phyloP scores from a whole-genome alignment of 2,329 filamentous ascomycete species.

The Chaetothyriales sp. region DNA sequence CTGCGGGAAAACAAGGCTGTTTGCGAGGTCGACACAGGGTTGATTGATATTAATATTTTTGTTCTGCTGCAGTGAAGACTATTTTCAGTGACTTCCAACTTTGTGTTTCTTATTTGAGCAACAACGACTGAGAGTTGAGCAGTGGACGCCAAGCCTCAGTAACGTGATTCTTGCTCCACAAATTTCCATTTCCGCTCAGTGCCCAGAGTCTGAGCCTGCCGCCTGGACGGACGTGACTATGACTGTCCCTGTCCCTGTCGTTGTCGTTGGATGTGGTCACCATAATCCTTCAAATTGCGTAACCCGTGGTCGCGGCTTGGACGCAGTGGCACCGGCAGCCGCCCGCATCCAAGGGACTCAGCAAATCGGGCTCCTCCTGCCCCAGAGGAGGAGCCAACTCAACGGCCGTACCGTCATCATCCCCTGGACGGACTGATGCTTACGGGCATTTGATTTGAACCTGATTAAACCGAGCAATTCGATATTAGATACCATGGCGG shows the following conservation, averaged over 20 bases:
- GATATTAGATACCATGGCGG: neutral
- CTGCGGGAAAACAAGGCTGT: neutral
- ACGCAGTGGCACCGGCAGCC: neutral
- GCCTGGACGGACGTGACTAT: too few relatives aligned
- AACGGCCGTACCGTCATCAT: neutral
- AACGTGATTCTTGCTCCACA: neutral
- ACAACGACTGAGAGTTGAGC: too few relatives aligned
- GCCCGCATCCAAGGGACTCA: neutral
- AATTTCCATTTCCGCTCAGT: too few relatives aligned
- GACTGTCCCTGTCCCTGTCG: neutral
- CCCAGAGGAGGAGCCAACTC: neutral
- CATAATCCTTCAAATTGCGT: neutral
- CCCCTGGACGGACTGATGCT: neutral
- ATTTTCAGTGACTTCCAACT: neutral
- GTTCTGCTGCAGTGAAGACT: too few relatives aligned
- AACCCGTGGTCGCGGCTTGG: neutral
- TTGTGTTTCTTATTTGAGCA: too few relatives aligned
- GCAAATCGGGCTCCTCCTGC: neutral
- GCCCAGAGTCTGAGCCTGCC: too few relatives aligned
- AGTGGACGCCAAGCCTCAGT: neutral
- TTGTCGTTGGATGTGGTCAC: too few relatives aligned
- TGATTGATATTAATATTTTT: too few relatives aligned
- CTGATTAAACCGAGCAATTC: neutral
- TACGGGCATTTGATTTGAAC: neutral
- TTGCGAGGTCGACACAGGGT: neutral